These are phyloP conservation scores for Colletotrichum aenigma DNA, from an alignment of 2,329 filamentous ascomycete genomes.

Conservation along the genomic window DNA sequence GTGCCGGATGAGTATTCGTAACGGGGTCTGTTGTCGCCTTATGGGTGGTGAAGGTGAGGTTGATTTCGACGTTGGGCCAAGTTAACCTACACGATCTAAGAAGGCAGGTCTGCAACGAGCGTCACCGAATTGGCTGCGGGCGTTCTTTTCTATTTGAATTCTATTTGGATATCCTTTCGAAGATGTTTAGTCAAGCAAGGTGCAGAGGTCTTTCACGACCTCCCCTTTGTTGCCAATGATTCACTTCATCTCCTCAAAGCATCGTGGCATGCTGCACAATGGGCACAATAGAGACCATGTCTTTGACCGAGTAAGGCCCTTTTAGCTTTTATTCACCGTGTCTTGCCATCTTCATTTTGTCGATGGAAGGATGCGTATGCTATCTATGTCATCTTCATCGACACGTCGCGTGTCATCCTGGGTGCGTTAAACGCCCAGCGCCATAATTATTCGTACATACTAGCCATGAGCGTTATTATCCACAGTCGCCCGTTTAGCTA, in stretches of 20 bases:
- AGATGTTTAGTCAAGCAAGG: neutral
- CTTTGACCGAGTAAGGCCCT: neutral
- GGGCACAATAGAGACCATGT: neutral
- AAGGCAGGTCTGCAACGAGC: neutral
- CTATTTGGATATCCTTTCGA: neutral
- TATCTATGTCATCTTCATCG: neutral
- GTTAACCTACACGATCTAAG: neutral
- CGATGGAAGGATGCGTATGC: neutral
- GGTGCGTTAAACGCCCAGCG: neutral
- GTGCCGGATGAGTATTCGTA: neutral
- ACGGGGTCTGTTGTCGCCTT: neutral
- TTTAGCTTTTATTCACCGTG: neutral
- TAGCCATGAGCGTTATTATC: neutral
- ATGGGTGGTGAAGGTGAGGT: neutral
- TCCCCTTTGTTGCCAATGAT: neutral
- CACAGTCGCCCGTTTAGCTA: constrained; percentile 46
- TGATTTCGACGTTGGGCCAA: too few relatives aligned
- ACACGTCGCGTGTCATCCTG: neutral
- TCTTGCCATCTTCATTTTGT: neutral
- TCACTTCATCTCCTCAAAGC: neutral
- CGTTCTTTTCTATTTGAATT: neutral
- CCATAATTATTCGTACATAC: neutral
- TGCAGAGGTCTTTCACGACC: neutral
- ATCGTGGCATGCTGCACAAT: neutral
- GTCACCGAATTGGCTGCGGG: neutral